These are phyloP conservation scores for Clavispora carvajalis DNA, from an alignment of 805 yeast genomes.

Conservation along the genomic window DNA sequence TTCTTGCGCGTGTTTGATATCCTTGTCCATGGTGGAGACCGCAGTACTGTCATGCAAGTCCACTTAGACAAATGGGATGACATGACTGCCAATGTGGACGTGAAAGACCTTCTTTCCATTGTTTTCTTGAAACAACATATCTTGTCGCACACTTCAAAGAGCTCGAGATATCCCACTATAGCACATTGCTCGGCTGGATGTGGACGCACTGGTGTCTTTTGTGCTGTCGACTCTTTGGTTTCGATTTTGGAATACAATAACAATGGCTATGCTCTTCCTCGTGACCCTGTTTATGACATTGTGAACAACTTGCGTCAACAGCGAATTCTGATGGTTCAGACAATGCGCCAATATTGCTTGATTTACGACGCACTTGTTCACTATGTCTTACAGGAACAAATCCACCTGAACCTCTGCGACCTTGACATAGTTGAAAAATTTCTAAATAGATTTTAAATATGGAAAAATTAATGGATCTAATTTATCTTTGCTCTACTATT, in stretches of 20 bases:
- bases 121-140: slow-evolving; percentile 28
- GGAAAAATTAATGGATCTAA: no score
- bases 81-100: slow-evolving; percentile 56
- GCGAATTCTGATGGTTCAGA: slow-evolving; percentile 56
- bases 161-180: slow-evolving; percentile 29
- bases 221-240: slow-evolving; percentile 60
- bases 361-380: slow-evolving; percentile 38
- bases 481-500: no score
- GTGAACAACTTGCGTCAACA: slow-evolving; percentile 47
- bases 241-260: slow-evolving; percentile 21
- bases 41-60: slow-evolving; percentile 63
- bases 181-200: slow-evolving; percentile 94
- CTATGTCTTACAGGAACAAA: not conserved
- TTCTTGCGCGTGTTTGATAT: slow-evolving; percentile 14
- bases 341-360: slow-evolving; percentile 47
- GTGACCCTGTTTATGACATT: slow-evolving; percentile 41
- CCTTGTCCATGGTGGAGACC: slow-evolving; percentile 8
- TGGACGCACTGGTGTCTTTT: slow-evolving; percentile 83
- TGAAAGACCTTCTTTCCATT: slow-evolving; percentile 49
- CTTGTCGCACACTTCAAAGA: slow-evolving; percentile 2
- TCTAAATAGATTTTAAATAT: not conserved
- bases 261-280: slow-evolving; percentile 9
- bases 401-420: not conserved
- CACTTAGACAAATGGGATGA: slow-evolving; percentile 84
- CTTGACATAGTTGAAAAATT: slow-evolving; percentile 1